Conservation (phyloP, 208 protist genomes). For the Acanthamoeba healyi region DNA sequence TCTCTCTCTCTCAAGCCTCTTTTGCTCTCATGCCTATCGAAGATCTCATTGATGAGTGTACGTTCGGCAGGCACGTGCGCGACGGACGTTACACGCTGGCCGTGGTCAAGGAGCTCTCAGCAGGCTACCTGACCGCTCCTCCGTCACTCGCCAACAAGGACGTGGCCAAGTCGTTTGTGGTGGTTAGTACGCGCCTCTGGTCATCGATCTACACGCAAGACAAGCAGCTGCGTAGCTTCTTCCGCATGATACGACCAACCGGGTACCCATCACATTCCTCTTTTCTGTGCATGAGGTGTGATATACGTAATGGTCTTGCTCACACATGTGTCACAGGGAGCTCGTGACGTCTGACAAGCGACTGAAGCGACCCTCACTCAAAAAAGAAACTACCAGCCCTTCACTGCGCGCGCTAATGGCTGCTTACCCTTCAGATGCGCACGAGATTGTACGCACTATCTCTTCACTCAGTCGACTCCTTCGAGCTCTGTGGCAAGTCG, state of each 20-base stretch:
- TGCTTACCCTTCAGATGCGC: neutral
- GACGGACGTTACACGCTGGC: conserved; percentile 6
- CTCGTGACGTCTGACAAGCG: neutral
- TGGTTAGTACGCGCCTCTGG: neutral
- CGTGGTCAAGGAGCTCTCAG: neutral
- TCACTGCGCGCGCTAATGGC: neutral
- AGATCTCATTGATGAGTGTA: too few species aligned
- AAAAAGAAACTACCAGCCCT: neutral
- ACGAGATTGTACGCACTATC: neutral
- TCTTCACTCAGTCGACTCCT: too few species aligned
- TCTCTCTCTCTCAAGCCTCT: too few species aligned
- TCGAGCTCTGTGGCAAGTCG: too few species aligned
- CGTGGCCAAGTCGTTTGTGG: neutral
- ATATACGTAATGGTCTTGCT: too few species aligned
- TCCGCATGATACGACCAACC: neutral
- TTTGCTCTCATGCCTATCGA: too few species aligned
- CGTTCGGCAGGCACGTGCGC: neutral
- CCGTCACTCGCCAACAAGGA: neutral
- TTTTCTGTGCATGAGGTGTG: too few species aligned
- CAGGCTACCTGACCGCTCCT: conserved; percentile 4
- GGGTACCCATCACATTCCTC: too few species aligned
- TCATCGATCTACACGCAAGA: conserved; percentile 46
- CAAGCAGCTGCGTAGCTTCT: neutral
- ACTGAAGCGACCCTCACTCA: neutral
- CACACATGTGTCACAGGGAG: too few species aligned